A percentile compares a stretch with the other conserved stretches of the same genome.
phyloP scores from a whole-genome alignment of 306 rosid species.

The Purshia tridentata region DNA sequence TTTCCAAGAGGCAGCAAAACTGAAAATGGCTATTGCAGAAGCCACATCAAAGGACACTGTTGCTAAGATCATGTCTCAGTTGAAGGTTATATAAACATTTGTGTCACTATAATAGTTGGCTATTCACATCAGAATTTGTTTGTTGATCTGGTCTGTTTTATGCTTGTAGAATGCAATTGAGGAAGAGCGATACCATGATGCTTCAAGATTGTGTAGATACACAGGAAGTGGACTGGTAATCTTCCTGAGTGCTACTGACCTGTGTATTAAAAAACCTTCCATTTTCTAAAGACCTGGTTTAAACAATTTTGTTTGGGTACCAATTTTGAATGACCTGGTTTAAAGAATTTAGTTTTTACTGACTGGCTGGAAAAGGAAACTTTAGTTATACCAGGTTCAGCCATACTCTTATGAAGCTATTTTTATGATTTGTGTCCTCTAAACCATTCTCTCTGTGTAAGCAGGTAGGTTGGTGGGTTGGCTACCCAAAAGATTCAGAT shows the following conservation, averaged over 20 bases:
- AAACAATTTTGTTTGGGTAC: not conserved
- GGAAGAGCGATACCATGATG: constrained; percentile 92
- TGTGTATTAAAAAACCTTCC: not conserved
- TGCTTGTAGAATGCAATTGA: constrained; percentile 72
- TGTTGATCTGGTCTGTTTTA: constrained; percentile 12
- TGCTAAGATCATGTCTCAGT: constrained; percentile 73
- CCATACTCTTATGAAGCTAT: not conserved
- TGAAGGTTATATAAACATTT: constrained; percentile 56
- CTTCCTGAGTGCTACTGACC: constrained; percentile 21
- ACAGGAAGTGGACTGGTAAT: constrained; percentile 98
- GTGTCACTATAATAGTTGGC: not conserved
- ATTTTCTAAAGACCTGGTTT: not conserved
- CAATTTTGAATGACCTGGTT: not conserved
- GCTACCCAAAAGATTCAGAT: constrained; percentile 81
- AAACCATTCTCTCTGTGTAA: constrained; percentile 28
- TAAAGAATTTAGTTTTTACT: too few relatives aligned
- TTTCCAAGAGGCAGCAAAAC: constrained; percentile 76
- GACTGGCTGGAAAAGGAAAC: not conserved
- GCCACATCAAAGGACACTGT: constrained; percentile 85
- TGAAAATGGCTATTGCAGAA: constrained; percentile 69
- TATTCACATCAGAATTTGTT: constrained; percentile 9
- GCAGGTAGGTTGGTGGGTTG: constrained; percentile 99
- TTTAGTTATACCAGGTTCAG: not conserved
- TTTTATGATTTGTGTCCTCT: constrained; percentile 4
- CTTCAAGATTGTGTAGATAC: constrained; percentile 73